Percentiles rank a stretch among this genome's conserved stretches.
These are phyloP conservation scores for Turritis glabra DNA, from an alignment of 345 rosid species.

Conservation along the genomic window DNA sequence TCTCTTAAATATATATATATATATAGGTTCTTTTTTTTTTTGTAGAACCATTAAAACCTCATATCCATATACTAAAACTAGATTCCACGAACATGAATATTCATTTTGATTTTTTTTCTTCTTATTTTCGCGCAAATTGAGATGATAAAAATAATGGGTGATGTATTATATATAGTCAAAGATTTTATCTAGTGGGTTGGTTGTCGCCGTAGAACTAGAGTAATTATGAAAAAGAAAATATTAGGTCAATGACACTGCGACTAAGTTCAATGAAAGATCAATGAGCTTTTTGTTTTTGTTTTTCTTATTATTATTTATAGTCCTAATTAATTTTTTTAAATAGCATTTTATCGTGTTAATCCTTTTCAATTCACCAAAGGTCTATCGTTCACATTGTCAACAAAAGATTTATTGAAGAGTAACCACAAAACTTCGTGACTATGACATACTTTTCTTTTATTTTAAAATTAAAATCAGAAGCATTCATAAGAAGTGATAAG, in stretches of 20 bases:
- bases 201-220: slow-evolving; percentile 8
- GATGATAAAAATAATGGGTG: slow-evolving; percentile 16
- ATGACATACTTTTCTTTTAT: slow-evolving; percentile 6
- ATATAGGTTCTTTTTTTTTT: background rate
- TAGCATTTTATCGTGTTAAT: background rate
- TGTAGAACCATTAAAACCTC: background rate
- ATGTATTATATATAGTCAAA: slow-evolving; percentile 28
- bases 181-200: slow-evolving; percentile 32
- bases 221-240: background rate
- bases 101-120: background rate
- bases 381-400: slow-evolving; percentile 24
- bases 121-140: slow-evolving; percentile 5
- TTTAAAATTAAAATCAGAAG: background rate
- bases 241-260: slow-evolving; percentile 33
- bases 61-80: background rate
- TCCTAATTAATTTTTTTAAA: background rate
- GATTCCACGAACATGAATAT: slow-evolving; percentile 29
- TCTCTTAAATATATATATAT: no score
- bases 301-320: background rate
- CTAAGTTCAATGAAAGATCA: slow-evolving; percentile 38
- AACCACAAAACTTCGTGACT: slow-evolving; percentile 19
- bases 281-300: background rate
- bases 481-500: no score
- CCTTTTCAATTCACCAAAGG: slow-evolving; percentile 30
- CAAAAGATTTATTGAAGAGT: background rate